Evolutionary conservation across 176 grass and related monocot species (phyloP).

Genomic region (Carex kokanica): DNA sequence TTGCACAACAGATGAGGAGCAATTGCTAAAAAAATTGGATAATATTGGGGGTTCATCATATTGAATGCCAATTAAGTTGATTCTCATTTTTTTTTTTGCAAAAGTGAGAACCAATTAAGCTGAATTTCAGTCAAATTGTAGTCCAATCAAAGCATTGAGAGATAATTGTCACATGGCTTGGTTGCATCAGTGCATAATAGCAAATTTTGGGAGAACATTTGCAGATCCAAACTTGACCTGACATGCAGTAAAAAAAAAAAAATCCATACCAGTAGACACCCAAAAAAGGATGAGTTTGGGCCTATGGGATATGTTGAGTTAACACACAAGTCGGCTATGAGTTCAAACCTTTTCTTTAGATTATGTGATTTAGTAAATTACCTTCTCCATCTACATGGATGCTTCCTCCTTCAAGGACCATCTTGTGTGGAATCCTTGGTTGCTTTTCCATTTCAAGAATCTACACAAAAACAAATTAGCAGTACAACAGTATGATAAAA

Average conservation of each 20-base stretch:
- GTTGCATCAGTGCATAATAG: not conserved
- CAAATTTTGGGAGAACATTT: not conserved
- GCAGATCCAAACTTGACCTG: not conserved
- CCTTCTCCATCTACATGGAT: constrained; percentile 96
- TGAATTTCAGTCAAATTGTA: not conserved
- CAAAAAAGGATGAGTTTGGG: not conserved
- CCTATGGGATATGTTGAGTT: too few species aligned
- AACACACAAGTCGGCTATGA: not conserved
- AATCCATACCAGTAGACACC: not conserved
- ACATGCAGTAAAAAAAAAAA: not conserved
- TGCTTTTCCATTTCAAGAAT: constrained; percentile 61
- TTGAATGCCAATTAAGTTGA: not conserved
- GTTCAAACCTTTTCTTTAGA: not conserved
- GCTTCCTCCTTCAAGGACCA: constrained; percentile 94
- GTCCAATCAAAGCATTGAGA: not conserved
- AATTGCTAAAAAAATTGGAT: too few species aligned
- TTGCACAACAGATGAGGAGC: not conserved
- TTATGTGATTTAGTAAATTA: constrained; percentile 21
- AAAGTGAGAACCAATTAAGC: not conserved
- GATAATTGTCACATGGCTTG: not conserved
- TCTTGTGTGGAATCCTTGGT: constrained; percentile 63
- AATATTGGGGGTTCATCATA: not conserved
- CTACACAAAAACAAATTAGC: too few species aligned
- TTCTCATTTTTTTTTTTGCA: not conserved
- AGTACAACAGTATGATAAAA: too few species aligned